Conservation (phyloP, 192 early-diverging fungal species). For the Endogone sp. region DNA sequence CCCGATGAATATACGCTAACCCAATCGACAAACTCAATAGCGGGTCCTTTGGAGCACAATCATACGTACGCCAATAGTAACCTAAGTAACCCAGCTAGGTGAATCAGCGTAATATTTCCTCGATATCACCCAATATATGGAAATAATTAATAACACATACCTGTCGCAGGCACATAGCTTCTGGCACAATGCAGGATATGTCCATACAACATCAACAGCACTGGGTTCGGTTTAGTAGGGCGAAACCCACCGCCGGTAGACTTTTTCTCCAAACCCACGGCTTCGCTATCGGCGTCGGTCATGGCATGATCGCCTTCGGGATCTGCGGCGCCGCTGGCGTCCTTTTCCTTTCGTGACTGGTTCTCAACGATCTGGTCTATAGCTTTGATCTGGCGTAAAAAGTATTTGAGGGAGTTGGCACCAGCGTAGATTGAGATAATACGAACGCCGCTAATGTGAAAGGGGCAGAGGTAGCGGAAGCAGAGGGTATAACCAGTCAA, state of each 20-base stretch:
- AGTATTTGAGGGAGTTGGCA: constrained; percentile 47
- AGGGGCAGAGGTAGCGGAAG: no score
- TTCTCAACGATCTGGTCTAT: constrained; percentile 30
- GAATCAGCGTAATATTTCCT: neutral
- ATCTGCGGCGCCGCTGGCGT: constrained; percentile 25
- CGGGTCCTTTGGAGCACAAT: constrained; percentile 59
- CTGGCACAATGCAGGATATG: constrained; percentile 52
- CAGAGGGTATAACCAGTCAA: neutral
- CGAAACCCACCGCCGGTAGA: neutral
- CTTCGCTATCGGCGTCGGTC: constrained; percentile 20
- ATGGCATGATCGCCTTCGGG: constrained; percentile 19
- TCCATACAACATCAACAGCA: constrained; percentile 55
- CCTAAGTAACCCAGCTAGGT: constrained; percentile 16
- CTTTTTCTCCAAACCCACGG: constrained; percentile 7
- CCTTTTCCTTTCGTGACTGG: constrained; percentile 20
- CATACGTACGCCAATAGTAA: constrained; percentile 56
- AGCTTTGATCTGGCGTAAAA: constrained; percentile 43
- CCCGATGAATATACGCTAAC: constrained; percentile 58
- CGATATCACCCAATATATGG: no score
- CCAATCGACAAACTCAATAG: constrained; percentile 63
- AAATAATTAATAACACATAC: constrained; percentile 34
- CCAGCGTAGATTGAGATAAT: constrained; percentile 35
- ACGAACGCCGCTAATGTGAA: constrained; percentile 1
- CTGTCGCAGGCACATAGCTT: constrained; percentile 52
- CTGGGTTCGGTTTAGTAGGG: constrained; percentile 8